These are phyloP conservation scores for Clathrospora elynae DNA, from an alignment of 2,329 filamentous ascomycete genomes.

Conservation along the genomic window DNA sequence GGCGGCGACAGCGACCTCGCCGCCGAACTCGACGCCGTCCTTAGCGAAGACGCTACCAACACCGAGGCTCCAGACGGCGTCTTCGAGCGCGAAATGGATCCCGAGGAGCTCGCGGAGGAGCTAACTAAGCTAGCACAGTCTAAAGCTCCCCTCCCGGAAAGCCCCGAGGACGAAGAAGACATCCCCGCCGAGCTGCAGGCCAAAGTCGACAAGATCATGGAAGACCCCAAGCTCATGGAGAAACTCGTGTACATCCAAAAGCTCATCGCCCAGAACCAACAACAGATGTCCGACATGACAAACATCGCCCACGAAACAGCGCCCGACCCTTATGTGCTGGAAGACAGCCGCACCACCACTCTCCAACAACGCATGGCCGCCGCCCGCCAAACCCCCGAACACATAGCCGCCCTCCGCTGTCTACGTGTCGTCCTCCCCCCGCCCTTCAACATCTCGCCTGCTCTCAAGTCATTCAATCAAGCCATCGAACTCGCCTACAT, in stretches of 20 bases:
- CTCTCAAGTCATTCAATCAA: conserved; percentile 43
- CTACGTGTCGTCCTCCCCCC: conserved; percentile 37
- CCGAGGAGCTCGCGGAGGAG: conserved; percentile 29
- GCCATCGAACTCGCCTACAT: conserved; percentile 44
- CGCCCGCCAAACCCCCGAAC: conserved; percentile 37
- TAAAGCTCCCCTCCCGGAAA: conserved; percentile 8
- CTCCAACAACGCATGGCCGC: conserved; percentile 33
- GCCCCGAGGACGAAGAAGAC: conserved; percentile 23
- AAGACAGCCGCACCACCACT: conserved; percentile 28
- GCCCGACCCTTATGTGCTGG: conserved; percentile 38
- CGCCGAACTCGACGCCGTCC: conserved; percentile 27
- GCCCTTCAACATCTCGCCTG: conserved; percentile 41
- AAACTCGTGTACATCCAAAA: conserved; percentile 41
- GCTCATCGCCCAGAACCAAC: conserved; percentile 25
- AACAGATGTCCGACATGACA: conserved; percentile 17
- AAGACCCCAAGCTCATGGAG: conserved; percentile 41
- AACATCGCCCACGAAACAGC: conserved; percentile 29
- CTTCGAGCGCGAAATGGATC: conserved; percentile 27
- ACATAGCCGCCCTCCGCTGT: conserved; percentile 32
- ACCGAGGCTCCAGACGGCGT: conserved; percentile 18
- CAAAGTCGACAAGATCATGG: conserved; percentile 43
- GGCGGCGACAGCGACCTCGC: conserved; percentile 27
- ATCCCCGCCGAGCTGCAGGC: conserved; percentile 38
- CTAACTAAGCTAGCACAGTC: conserved; percentile 26
- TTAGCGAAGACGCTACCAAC: conserved; percentile 24